Percentiles rank a stretch among this genome's conserved stretches.
Conservation (phyloP, 2,329 filamentous ascomycete genomes). For the Cyclaneusma minus region DNA sequence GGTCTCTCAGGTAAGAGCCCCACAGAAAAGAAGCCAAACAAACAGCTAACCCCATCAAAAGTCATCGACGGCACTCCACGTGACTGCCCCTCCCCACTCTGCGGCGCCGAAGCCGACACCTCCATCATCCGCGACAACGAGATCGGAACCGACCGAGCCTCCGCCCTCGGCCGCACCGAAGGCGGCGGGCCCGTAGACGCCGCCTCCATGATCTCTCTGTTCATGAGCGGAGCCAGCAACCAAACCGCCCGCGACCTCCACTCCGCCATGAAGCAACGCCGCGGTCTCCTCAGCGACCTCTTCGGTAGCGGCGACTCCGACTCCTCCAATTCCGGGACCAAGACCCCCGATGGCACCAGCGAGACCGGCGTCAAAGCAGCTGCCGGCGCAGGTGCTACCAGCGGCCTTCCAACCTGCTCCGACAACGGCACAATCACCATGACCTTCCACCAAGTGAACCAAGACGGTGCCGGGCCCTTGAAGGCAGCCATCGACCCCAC, state of each 20-base stretch:
- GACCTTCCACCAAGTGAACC: conserved; percentile 57
- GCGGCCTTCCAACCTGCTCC: conserved; percentile 42
- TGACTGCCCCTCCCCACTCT: conserved; percentile 44
- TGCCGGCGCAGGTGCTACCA: conserved; percentile 34
- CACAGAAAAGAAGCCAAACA: background rate
- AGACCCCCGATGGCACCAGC: conserved; percentile 27
- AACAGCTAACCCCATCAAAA: conserved; percentile 9
- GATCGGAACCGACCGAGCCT: conserved; percentile 35
- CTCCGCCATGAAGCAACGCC: conserved; percentile 39
- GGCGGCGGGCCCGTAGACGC: conserved; percentile 43
- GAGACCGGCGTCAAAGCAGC: conserved; percentile 38
- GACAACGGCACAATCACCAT: conserved; percentile 46
- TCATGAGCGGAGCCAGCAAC: conserved; percentile 36
- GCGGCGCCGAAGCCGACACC: conserved; percentile 55
- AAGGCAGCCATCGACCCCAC: conserved; percentile 44
- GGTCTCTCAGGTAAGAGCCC: conserved; percentile 33
- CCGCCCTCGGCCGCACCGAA: conserved; percentile 47
- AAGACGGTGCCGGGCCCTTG: conserved; percentile 52
- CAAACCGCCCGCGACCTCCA: conserved; percentile 55
- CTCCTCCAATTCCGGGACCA: conserved; percentile 23
- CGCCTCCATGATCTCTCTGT: conserved; percentile 37
- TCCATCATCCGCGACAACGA: conserved; percentile 50
- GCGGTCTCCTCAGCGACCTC: conserved; percentile 12
- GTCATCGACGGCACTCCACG: conserved; percentile 52
- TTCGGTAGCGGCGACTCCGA: conserved; percentile 16